Base-by-base conservation (phyloP, 805 yeast species). In the Candida xiaguanensis region DNA sequence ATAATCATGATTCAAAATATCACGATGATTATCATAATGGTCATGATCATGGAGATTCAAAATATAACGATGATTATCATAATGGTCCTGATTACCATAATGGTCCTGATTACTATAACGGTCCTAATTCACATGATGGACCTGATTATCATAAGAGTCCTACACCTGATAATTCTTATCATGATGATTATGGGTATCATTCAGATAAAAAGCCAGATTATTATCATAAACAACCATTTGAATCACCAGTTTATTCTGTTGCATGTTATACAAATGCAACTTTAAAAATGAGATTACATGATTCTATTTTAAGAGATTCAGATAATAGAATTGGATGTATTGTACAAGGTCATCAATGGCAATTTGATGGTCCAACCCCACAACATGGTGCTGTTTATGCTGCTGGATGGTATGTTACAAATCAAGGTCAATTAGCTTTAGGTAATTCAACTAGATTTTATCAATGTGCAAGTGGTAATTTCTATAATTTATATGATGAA, bases 281-380 rank as follows among this genome's bases (percentile, higher is more conserved):
- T 3, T 49, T 65, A 20, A 46, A 42, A 39, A 56, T 67, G 57
- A 47, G 53, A 4, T 51, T 67, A 20, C 39, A 50, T 9, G 60
- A 59, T 26, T 59, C 63, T 2, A 50, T 61, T 15, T 49, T 67
- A 38, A 49, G 55, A 20, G 70, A 65, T 43, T 41, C 58, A 13
- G 53, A 48, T 17, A 50, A 55, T 36, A 46, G 70, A 39, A 59
- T 65, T 38, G 72, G 70, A 4, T 55, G 64, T 15, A 65, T 67
- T 38, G 72, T 66, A 22, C 53, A 58, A 3, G 58, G 59, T 31
- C 58, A 57, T 31, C 70, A 66, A 44, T 65, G 66, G 43, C 72
- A 63, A 42, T 66, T 66, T 40, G 72, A 67, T 43, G 70, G 69
- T 1, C 69, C 70, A 6, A 52, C 60, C 8, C 70, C 70, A 13